A percentile compares a stretch with the other conserved stretches of the same genome.
These are phyloP conservation scores for Cnidoscolus chayamansa DNA, from an alignment of 441 rosid species.

Conservation along the genomic window DNA sequence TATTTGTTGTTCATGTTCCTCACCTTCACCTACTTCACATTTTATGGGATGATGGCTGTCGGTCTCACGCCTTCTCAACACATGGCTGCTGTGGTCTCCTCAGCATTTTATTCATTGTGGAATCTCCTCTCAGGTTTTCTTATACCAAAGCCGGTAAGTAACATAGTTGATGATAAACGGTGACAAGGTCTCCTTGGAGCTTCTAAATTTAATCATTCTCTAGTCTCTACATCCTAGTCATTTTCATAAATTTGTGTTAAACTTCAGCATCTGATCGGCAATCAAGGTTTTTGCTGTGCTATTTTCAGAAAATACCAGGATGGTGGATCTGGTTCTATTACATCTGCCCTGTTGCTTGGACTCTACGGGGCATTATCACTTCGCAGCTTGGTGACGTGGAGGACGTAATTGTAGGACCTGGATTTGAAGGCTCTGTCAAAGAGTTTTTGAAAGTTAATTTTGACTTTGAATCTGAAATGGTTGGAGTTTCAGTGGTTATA, in stretches of 20 bases:
- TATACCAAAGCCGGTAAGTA: slow-evolving; percentile 72
- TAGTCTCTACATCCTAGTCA: background rate
- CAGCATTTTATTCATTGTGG: slow-evolving; percentile 94
- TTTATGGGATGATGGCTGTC: slow-evolving; percentile 93
- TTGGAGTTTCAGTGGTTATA: slow-evolving; percentile 49
- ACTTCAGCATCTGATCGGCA: background rate
- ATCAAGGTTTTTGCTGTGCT: background rate
- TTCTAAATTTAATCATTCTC: too few relatives aligned
- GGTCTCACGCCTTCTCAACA: slow-evolving; percentile 82
- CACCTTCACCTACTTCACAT: slow-evolving; percentile 88
- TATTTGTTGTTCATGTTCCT: slow-evolving; percentile 83
- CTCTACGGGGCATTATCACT: slow-evolving; percentile 57
- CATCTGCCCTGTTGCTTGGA: slow-evolving; percentile 84
- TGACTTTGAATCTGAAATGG: slow-evolving; percentile 48
- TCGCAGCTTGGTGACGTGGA: slow-evolving; percentile 90
- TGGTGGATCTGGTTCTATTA: slow-evolving; percentile 98
- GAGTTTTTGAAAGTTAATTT: slow-evolving; percentile 46
- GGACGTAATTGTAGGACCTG: slow-evolving; percentile 46
- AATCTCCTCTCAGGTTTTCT: slow-evolving; percentile 93
- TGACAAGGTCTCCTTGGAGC: background rate
- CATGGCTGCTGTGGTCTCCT: slow-evolving; percentile 77
- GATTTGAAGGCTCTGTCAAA: slow-evolving; percentile 54
- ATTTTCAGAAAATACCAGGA: slow-evolving; percentile 54
- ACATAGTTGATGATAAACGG: background rate
- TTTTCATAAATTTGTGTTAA: background rate